These are phyloP conservation scores for Fraxinus dipetala DNA, from an alignment of 305 asterid genomes.

Conservation along the genomic window DNA sequence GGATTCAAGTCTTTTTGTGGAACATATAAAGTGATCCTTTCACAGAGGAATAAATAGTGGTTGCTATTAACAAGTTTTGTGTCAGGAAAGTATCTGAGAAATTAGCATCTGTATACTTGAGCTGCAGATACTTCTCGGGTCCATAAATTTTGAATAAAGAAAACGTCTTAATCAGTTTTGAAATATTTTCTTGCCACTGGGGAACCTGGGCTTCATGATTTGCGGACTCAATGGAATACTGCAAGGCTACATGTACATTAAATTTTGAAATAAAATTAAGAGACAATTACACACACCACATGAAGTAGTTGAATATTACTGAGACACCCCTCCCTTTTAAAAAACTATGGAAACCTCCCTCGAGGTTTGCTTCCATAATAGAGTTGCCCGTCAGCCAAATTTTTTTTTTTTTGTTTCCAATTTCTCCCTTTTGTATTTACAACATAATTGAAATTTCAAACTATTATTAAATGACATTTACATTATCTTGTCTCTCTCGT, in stretches of 20 bases:
- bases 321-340: background rate
- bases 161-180: constrained; percentile 1
- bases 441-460: background rate
- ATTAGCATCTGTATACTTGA: background rate
- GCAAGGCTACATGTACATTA: background rate
- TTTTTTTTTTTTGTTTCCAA: background rate
- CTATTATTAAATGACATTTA: background rate
- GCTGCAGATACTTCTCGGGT: background rate
- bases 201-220: background rate
- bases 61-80: background rate
- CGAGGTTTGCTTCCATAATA: background rate
- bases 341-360: background rate
- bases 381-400: background rate
- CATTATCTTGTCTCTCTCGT: background rate
- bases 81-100: background rate
- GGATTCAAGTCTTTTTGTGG: background rate
- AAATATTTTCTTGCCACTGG: background rate
- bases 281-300: background rate
- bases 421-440: background rate
- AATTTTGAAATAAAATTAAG: background rate
- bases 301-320: background rate
- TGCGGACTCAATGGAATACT: background rate
- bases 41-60: background rate
- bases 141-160: background rate
- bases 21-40: background rate